phyloP scores from a whole-genome alignment of 371 early-diverging fungal species.

The Rhizopus sp. region DNA sequence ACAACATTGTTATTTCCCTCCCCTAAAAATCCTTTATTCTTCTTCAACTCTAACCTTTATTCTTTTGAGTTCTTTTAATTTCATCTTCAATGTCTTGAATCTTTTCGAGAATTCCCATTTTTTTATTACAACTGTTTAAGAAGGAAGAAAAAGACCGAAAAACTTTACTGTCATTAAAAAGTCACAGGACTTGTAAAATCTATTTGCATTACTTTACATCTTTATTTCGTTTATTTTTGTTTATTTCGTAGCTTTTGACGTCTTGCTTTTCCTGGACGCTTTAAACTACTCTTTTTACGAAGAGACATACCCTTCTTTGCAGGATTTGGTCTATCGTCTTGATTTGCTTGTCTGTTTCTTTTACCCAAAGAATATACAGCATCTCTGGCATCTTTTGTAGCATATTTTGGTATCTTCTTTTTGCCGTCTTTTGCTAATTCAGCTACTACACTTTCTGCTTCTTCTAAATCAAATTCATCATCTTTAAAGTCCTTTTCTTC shows the following conservation, averaged over 20 bases:
- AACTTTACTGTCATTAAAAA: too few species aligned
- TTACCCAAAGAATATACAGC: slow-evolving; percentile 23
- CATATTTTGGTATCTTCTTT: slow-evolving; percentile 23
- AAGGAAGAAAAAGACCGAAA: too few species aligned
- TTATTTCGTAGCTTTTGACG: slow-evolving; percentile 23
- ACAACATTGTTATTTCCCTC: not conserved
- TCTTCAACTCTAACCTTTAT: slow-evolving; percentile 64
- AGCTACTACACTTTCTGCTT: slow-evolving; percentile 27
- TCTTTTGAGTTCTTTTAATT: slow-evolving; percentile 90
- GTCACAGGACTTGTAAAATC: too few species aligned
- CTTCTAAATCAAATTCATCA: slow-evolving; percentile 32
- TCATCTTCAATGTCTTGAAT: slow-evolving; percentile 86
- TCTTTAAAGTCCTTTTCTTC: slow-evolving; percentile 27
- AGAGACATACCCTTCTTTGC: slow-evolving; percentile 32
- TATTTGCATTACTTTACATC: too few species aligned
- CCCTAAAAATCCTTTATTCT: not conserved
- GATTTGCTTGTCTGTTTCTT: slow-evolving; percentile 13
- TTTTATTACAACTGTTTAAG: not conserved
- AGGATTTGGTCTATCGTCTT: slow-evolving; percentile 16
- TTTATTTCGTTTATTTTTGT: not conserved
- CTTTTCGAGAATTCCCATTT: slow-evolving; percentile 94
- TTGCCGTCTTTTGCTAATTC: slow-evolving; percentile 19
- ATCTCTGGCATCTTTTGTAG: slow-evolving; percentile 8
- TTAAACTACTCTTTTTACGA: slow-evolving; percentile 24
- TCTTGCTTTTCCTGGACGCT: slow-evolving; percentile 42